Base-by-base conservation (phyloP, 176 grass and related monocot genomes). In the Musa schizocarpa region DNA sequence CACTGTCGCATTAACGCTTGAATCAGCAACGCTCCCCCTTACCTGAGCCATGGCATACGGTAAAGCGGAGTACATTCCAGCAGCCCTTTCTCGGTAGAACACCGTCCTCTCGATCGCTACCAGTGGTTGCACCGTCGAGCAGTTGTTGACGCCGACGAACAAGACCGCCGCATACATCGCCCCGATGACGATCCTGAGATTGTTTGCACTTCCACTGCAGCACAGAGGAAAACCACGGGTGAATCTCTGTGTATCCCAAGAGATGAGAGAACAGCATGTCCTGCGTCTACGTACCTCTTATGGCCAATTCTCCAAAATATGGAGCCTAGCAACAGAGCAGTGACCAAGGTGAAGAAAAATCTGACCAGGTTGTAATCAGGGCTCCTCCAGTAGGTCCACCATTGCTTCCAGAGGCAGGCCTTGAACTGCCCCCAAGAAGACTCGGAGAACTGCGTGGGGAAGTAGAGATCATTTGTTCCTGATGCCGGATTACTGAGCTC, bases 251-350 rank as follows among this genome's bases (percentile, higher is more conserved):
- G 25, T 14, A 17, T 69, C 48, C 29, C 27, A 50, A 7, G 1
- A 11, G 11, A 24, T 66, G 0, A 16, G 27, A 69, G 67, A 11
- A 43, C 11, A 17, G n/a, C 2, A 65, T 34, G 8, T 80, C 9
- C 50, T 14, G 4, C n/a, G 24, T 7, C 9, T 23, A 75, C 82
- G 81, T 92, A 92, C 89, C 87, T 84, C 16, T 82, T 88, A 27
- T 29, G 50, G n/a, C 85, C 92, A 76, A 92, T 81, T 74, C 82
- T 89, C 92, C 92, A 96, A 73, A 96, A 96, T 73, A 91, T 87
- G 43, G 77, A 29, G 53, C 89, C 92, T 71, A 95, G 69, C 63
- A 95, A 12, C 66, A 87, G 22, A 72, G 92, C 78, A 65, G 85
- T 84, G 80, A 89, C 20, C 51, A 88, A 11, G 34, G 87, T 80